Evolutionary conservation across 257 asterid genomes (phyloP), one percentile per base, ranked within the genome.

Genomic region (Fraxinus cuspidata): DNA sequence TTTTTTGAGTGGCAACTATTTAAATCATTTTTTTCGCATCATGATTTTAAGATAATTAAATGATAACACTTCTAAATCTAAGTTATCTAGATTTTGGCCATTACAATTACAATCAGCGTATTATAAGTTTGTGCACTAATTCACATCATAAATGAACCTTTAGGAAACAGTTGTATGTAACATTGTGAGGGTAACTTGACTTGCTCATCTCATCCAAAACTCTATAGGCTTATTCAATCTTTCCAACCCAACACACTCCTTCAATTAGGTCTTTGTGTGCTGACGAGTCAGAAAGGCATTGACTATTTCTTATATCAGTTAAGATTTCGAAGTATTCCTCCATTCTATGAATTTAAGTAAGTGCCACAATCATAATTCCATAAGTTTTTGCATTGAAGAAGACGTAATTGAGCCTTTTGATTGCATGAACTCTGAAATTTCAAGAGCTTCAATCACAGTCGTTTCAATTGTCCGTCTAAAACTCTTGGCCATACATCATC

Each of bases 381-480:
- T 91, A 95, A 8, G 94, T 89, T 85, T 83, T 92, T 16, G 99
- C 97, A 0, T 97, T 93, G 98, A 98, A 81, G 97, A 89, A 72
- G 97, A 95, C 86, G 87, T 73, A 75, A 96, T 89, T 3, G 97
- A 86, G 76, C 98, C 97, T 6, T 89, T 84, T 19, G 84, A 77
- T 79, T 84, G 89, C 98, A 93, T 95, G 80, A 93, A 95, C 75
- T 88, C 90, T 83, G 93, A 84, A 69, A 95, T 83, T 73, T 86
- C 89, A 49, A 83, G 75, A 76, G 98, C 97, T 78, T 95, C 96
- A 7, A 81, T 79, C 70, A 95, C 79, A 34, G 1, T 5, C 5
- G 8, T 34, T 34, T 34, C 38, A 34, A 34, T 1, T 0, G 6
- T 34, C 7, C 0, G 37, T 5, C 37, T 34, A 34, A 34, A 34